Evolutionary conservation across 768 basidiomycete species (phyloP).

Genomic region (Rhodotorula graminis): DNA sequence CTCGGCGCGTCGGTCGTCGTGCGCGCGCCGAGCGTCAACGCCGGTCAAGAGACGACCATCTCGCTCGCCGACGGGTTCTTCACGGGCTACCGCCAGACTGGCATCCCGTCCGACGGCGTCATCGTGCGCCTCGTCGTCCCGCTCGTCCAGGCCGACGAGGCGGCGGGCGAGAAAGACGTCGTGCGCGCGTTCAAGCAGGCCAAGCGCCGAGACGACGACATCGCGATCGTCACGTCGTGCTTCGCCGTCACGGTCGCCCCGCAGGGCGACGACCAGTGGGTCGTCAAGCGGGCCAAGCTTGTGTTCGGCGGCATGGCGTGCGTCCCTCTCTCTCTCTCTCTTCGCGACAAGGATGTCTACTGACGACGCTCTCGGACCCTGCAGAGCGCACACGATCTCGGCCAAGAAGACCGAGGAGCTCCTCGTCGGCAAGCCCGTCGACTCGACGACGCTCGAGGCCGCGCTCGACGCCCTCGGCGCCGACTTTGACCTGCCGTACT

Average conservation of each 20-base stretch:
- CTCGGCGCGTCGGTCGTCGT: slow-evolving; percentile 20
- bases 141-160: slow-evolving; percentile 1
- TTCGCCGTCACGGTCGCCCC: not conserved
- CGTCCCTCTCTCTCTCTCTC: not conserved
- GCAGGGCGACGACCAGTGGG: not conserved
- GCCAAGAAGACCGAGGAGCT: slow-evolving; percentile 32
- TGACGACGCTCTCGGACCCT: not conserved
- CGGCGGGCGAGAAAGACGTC: slow-evolving; percentile 14
- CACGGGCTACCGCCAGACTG: slow-evolving; percentile 41
- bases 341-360: too few species aligned
- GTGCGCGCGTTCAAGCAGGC: slow-evolving; percentile 44
- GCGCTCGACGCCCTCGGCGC: slow-evolving; percentile 36
- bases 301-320: slow-evolving; percentile 44
- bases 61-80: slow-evolving; percentile 39
- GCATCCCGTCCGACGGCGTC: slow-evolving; percentile 35
- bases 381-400: slow-evolving; percentile 35
- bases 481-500: slow-evolving; percentile 39
- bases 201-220: slow-evolving; percentile 43
- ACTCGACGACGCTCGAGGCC: slow-evolving; percentile 29
- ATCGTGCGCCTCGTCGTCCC: slow-evolving; percentile 39
- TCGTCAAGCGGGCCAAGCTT: slow-evolving; percentile 14
- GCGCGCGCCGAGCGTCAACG: not conserved
- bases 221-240: slow-evolving; percentile 42
- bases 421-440: slow-evolving; percentile 33
- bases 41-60: not conserved